Evolutionary conservation across 2,329 filamentous ascomycete genomes (phyloP).

Genomic region (Chaetomium sp.): DNA sequence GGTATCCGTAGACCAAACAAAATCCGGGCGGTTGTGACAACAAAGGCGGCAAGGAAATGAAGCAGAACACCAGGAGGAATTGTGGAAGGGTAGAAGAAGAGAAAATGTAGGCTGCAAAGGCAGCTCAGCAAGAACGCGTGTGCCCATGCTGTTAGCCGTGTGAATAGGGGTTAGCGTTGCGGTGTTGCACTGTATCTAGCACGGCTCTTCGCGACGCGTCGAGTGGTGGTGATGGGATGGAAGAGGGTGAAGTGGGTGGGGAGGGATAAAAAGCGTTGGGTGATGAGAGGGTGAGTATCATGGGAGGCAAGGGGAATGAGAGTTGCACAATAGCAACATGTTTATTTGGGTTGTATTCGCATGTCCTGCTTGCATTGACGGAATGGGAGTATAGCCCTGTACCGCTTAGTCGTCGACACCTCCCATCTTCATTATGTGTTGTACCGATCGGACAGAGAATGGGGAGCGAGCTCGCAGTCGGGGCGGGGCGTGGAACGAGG

Average conservation of each 20-base stretch:
- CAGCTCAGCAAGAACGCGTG: not conserved
- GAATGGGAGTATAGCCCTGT: not conserved
- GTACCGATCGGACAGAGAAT: not conserved
- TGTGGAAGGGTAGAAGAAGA: not conserved
- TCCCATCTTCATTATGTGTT: not conserved
- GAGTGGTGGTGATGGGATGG: slow-evolving; percentile 8
- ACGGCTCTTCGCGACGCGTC: not conserved
- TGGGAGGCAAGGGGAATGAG: not conserved
- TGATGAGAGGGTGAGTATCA: not conserved
- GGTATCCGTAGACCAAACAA: slow-evolving; percentile 2
- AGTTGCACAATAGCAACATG: not conserved
- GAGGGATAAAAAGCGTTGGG: not conserved
- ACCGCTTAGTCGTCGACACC: not conserved
- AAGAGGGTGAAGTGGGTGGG: not conserved
- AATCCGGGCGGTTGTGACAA: not conserved
- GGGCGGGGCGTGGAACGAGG: not conserved
- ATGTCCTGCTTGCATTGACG: not conserved
- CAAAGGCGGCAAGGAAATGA: not conserved
- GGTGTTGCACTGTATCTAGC: slow-evolving; percentile 7
- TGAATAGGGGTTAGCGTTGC: not conserved
- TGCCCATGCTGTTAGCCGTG: not conserved
- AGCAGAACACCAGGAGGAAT: not conserved
- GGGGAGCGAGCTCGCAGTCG: not conserved
- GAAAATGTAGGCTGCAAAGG: slow-evolving; percentile 1
- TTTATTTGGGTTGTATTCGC: not conserved